These are phyloP conservation scores for Ramaria sp. DNA, from an alignment of 768 basidiomycete species.

Conservation along the genomic window DNA sequence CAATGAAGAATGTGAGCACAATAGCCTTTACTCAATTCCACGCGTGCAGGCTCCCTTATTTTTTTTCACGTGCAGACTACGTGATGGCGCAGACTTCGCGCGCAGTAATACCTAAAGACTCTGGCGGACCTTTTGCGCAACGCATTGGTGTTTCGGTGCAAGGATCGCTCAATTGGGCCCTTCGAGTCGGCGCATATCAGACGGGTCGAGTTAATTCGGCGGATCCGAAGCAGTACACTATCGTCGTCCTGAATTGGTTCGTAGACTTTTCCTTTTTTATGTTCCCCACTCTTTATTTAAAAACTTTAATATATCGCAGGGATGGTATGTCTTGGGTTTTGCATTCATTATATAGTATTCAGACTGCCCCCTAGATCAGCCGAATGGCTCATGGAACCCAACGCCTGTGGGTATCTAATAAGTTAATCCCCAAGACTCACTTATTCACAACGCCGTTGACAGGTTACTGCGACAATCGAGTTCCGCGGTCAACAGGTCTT, in stretches of 20 bases:
- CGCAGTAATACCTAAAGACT: constrained; percentile 58
- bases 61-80: constrained; percentile 33
- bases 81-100: constrained; percentile 67
- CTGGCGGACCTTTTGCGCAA: constrained; percentile 55
- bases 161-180: constrained; percentile 44
- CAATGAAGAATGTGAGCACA: constrained; percentile 64
- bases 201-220: constrained; percentile 39
- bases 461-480: constrained; percentile 38
- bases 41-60: neutral
- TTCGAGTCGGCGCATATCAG: constrained; percentile 56
- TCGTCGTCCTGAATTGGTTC: constrained; percentile 63
- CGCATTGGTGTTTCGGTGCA: constrained; percentile 55
- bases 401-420: constrained; percentile 26
- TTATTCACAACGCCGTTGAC: neutral
- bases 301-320: neutral
- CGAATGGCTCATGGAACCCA: constrained; percentile 42
- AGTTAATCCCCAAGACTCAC: neutral
- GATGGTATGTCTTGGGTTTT: constrained; percentile 1
- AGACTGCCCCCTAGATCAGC: constrained; percentile 32
- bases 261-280: constrained; percentile 1
- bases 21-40: neutral
- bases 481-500: constrained; percentile 50
- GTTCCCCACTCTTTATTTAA: neutral
- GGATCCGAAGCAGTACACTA: constrained; percentile 55
- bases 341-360: neutral